Evolutionary conservation across 257 asterid genomes (phyloP).

Genomic region (Solanum neorickii): DNA sequence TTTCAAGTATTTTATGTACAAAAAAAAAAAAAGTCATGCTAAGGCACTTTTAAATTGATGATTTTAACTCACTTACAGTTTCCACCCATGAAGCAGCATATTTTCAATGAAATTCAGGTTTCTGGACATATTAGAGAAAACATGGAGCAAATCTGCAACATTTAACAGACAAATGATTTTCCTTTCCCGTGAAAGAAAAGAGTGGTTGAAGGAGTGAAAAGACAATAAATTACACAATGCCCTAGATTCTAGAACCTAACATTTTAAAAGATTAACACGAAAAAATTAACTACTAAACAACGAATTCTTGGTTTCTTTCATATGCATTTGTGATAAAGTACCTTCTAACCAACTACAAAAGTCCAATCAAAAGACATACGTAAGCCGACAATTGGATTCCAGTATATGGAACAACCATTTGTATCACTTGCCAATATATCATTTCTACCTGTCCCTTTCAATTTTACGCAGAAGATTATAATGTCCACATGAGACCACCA

Average conservation of each 20-base stretch:
- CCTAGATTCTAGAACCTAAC: background rate
- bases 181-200: background rate
- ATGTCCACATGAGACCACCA: background rate
- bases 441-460: background rate
- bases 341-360: background rate
- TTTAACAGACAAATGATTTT: conserved; percentile 2
- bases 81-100: conserved; percentile 84
- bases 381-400: background rate
- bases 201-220: background rate
- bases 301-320: background rate
- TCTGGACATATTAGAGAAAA: conserved; percentile 74
- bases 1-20: background rate
- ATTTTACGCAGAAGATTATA: background rate
- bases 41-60: background rate
- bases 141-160: conserved; percentile 80
- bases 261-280: background rate
- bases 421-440: background rate
- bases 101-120: conserved; percentile 88
- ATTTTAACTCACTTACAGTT: conserved; percentile 53
- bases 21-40: background rate
- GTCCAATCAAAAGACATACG: background rate
- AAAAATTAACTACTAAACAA: background rate
- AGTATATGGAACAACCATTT: background rate
- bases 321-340: background rate
- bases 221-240: background rate